Evolutionary conservation across 2,329 filamentous ascomycete species (phyloP), one percentile per base, ranked within the genome.

Genomic region (Diplocarpon mali): DNA sequence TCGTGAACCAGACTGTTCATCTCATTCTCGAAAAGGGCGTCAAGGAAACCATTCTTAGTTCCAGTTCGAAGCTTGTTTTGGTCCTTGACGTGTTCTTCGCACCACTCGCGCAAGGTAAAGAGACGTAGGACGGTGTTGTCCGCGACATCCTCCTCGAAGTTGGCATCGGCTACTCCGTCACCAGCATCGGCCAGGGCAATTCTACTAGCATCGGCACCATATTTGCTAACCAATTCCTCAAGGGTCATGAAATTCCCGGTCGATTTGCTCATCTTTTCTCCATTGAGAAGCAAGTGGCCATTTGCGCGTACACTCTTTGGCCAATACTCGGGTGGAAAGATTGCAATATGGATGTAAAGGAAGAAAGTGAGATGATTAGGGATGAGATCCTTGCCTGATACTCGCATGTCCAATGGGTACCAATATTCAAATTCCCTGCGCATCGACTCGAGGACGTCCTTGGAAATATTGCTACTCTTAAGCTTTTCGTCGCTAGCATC

Each of bases 181-280:
- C 92, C 92, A 11, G 88, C 88, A 64, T 98, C 92, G 14, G 90
- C 90, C 51, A 98, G 79, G 3, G 89, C 88, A 57, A 96, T 84
- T 62, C 90, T 78, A 35, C 84, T 83, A 11, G 92, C 92, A 63
- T 96, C 92, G 8, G 92, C 90, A 59, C 92, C 92, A 58, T 92
- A 98, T 65, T 98, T 98, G 57, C 80, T 75, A 12, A 90, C 83
- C 27, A 89, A 76, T 51, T 95, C 85, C 43, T 80, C 76, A 42
- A 96, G 72, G 10, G 92, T 96, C 64, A 98, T 73, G 71, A 98
- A 98, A 69, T 96, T 98, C 51, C 92, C 92, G 0, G 89, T 95
- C 43, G 83, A 90, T 71, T 98, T 98, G 64, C 80, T 84, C 92
- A 98, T 98, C 76, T 98, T 98, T 63, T 95, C 86, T 40, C 90